phyloP scores from a whole-genome alignment of 2,329 filamentous ascomycete species.

The Curvularia sp. region DNA sequence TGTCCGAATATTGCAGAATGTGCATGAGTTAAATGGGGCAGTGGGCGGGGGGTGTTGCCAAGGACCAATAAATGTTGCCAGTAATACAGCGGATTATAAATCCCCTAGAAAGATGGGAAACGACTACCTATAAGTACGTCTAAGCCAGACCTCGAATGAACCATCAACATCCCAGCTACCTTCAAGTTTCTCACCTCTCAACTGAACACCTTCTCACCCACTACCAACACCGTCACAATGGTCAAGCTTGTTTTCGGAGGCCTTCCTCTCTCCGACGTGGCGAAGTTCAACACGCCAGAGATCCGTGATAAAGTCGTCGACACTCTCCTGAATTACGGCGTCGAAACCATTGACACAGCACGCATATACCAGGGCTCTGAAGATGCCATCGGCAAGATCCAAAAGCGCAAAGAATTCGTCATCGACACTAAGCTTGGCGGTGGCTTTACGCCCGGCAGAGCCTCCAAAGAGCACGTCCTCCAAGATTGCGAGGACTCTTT shows the following conservation, averaged over 20 bases:
- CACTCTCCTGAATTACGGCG: constrained; percentile 41
- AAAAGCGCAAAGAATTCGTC: constrained; percentile 52
- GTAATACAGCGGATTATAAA: neutral
- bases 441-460: constrained; percentile 43
- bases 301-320: constrained; percentile 32
- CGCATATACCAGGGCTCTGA: constrained; percentile 54
- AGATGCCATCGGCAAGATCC: constrained; percentile 50
- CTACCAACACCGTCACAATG: constrained; percentile 19
- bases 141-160: neutral
- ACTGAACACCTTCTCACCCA: neutral
- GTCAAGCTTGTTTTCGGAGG: constrained; percentile 51
- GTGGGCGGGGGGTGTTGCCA: neutral
- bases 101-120: neutral
- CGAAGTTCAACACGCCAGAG: constrained; percentile 24
- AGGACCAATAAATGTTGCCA: neutral
- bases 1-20: no score
- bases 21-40: no score
- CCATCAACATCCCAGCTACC: constrained; percentile 4
- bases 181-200: neutral
- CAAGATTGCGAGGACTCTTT: constrained; percentile 42
- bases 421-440: constrained; percentile 58
- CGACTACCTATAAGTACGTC: constrained; percentile 7
- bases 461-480: constrained; percentile 48
- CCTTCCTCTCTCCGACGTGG: constrained; percentile 30
- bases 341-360: constrained; percentile 52